A percentile compares a stretch with the other conserved stretches of the same genome.
Evolutionary conservation across 345 rosid genomes (phyloP).

Genomic region (Rhodamnia argentea): DNA sequence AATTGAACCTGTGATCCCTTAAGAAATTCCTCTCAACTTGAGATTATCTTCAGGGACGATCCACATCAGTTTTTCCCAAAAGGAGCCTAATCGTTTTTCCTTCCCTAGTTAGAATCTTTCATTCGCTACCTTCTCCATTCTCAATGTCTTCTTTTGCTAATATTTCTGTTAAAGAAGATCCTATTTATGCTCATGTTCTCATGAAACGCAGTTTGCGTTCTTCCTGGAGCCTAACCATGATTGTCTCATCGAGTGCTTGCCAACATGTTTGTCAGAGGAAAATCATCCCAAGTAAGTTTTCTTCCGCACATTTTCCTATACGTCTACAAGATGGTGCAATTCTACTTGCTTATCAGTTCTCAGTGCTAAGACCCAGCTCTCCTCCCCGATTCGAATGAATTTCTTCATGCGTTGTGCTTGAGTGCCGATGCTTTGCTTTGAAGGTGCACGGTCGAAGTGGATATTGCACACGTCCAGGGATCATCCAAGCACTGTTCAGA

Average conservation of each 20-base stretch:
- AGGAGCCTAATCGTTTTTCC: neutral
- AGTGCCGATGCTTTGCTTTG: too few relatives aligned
- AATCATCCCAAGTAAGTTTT: neutral
- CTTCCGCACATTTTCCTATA: too few relatives aligned
- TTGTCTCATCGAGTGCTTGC: neutral
- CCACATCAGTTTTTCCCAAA: too few relatives aligned
- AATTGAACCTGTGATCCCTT: neutral
- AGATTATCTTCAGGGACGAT: neutral
- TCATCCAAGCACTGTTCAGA: too few relatives aligned
- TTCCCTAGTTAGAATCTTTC: neutral
- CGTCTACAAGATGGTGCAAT: too few relatives aligned
- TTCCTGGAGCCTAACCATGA: too few relatives aligned
- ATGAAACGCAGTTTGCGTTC: neutral
- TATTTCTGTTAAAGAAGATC: neutral
- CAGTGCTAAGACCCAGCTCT: too few relatives aligned
- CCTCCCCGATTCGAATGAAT: too few relatives aligned
- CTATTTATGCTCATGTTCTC: neutral
- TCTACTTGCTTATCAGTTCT: too few relatives aligned
- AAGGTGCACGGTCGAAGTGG: too few relatives aligned
- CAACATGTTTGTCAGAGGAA: neutral
- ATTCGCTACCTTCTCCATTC: neutral
- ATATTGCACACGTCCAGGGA: too few relatives aligned
- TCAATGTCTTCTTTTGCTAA: neutral
- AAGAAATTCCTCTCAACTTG: rapidly evolving
- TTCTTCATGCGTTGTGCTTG: too few relatives aligned